Conservation (phyloP, 1,139 yeast genomes). For the Magnusiomyces tetraspermus region DNA sequence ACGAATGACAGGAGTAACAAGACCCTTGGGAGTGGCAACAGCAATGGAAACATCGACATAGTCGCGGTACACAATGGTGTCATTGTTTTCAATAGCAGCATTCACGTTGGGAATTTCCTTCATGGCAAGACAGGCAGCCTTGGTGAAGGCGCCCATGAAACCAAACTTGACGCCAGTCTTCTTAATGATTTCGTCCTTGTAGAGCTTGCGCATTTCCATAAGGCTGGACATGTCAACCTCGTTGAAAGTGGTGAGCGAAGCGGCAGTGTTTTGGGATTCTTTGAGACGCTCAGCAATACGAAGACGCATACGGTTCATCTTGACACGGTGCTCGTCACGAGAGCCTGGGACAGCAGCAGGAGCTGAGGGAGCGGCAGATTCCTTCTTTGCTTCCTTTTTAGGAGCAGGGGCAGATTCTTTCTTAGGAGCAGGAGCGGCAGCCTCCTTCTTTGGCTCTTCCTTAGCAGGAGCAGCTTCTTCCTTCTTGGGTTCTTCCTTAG, state of each 20-base stretch:
- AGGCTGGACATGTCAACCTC: conserved; percentile 94
- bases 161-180: conserved; percentile 93
- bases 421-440: conserved; percentile 5
- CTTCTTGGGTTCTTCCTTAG: conserved; percentile 25
- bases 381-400: conserved; percentile 20
- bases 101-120: conserved; percentile 93
- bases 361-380: conserved; percentile 26
- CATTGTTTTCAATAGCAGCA: conserved; percentile 84
- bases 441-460: conserved; percentile 17
- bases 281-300: conserved; percentile 98
- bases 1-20: conserved; percentile 96
- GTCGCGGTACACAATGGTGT: conserved; percentile 92
- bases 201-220: conserved; percentile 89
- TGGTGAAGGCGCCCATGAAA: conserved; percentile 97
- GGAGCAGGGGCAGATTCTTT: conserved; percentile 17
- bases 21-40: conserved; percentile 98
- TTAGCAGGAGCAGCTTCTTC: conserved; percentile 24
- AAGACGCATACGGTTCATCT: conserved; percentile 99
- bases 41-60: conserved; percentile 94
- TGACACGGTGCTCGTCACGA: conserved; percentile 84
- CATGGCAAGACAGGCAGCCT: conserved; percentile 88
- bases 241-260: conserved; percentile 94
- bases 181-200: conserved; percentile 93
- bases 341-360: conserved; percentile 45
- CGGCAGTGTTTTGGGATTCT: conserved; percentile 99